phyloP scores from a whole-genome alignment of 352 stramenopile genomes.

The Pythium oligandrum region DNA sequence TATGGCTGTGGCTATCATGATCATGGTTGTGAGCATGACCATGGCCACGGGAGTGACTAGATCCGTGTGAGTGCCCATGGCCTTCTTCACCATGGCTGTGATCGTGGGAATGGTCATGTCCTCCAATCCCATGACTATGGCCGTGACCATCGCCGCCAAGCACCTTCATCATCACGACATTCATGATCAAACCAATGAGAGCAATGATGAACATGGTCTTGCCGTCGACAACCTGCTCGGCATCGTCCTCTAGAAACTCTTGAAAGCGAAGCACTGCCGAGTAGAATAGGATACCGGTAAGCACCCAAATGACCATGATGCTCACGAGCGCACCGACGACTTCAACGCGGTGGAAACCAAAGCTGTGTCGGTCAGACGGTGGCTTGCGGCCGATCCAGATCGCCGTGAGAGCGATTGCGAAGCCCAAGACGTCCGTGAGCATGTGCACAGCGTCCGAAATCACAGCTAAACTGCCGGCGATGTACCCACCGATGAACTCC shows the following conservation, averaged over 20 bases:
- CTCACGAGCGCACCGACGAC: slow-evolving; percentile 94
- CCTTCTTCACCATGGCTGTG: slow-evolving; percentile 14
- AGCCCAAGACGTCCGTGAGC: slow-evolving; percentile 72
- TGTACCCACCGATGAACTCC: slow-evolving; percentile 93
- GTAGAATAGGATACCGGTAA: slow-evolving; percentile 93
- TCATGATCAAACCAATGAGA: slow-evolving; percentile 93
- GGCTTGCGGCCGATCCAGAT: slow-evolving; percentile 65
- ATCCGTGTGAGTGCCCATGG: slow-evolving; percentile 26
- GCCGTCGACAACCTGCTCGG: slow-evolving; percentile 89
- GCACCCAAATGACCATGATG: slow-evolving; percentile 92
- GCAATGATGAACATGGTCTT: slow-evolving; percentile 97
- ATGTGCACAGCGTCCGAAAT: slow-evolving; percentile 88
- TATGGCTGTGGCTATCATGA: slow-evolving; percentile 30
- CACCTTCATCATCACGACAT: slow-evolving; percentile 94
- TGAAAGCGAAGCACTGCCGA: slow-evolving; percentile 89
- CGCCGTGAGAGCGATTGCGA: slow-evolving; percentile 82
- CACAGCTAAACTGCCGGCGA: slow-evolving; percentile 94
- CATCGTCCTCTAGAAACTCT: slow-evolving; percentile 68
- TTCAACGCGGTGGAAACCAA: slow-evolving; percentile 95
- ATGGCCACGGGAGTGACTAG: slow-evolving; percentile 28
- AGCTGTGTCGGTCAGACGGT: slow-evolving; percentile 71
- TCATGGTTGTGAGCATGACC: slow-evolving; percentile 17
- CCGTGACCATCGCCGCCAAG: slow-evolving; percentile 64
- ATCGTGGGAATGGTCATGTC: slow-evolving; percentile 31
- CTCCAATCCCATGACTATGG: slow-evolving; percentile 20